phyloP scores from a whole-genome alignment of 352 stramenopile genomes.

The Pythium apleroticum region DNA sequence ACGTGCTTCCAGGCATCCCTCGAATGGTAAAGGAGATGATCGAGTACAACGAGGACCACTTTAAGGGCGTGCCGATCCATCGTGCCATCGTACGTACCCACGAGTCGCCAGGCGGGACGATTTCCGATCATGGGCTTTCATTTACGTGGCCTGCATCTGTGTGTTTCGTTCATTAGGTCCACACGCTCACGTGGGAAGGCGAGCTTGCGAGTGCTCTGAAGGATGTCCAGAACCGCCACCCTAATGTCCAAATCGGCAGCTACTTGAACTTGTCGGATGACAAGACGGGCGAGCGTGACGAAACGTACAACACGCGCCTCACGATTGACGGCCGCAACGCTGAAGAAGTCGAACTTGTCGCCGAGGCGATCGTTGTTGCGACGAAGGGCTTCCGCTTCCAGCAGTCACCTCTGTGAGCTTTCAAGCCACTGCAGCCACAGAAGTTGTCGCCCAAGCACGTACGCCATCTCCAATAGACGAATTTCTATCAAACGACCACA shows the following conservation, averaged over 20 bases:
- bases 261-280: slow-evolving; percentile 81
- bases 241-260: slow-evolving; percentile 75
- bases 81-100: slow-evolving; percentile 58
- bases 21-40: slow-evolving; percentile 80
- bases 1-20: slow-evolving; percentile 82
- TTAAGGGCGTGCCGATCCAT: slow-evolving; percentile 76
- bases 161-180: no score
- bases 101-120: neutral
- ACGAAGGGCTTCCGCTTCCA: slow-evolving; percentile 28
- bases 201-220: slow-evolving; percentile 62
- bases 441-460: neutral
- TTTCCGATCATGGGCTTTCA: no score
- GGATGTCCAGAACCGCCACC: slow-evolving; percentile 65
- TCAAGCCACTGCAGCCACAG: no score
- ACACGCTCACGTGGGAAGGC: slow-evolving; percentile 68
- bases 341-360: slow-evolving; percentile 54
- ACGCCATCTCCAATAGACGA: neutral
- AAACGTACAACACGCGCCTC: slow-evolving; percentile 65
- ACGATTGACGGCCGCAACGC: slow-evolving; percentile 62
- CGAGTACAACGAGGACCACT: slow-evolving; percentile 74
- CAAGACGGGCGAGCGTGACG: slow-evolving; percentile 51
- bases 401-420: neutral
- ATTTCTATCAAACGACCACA: neutral
- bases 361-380: slow-evolving; percentile 35
- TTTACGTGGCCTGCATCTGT: no score